Percentiles rank a stretch among this genome's conserved stretches.
phyloP scores from a whole-genome alignment of 805 yeast species.

The Saccharomycopsis sp. region DNA sequence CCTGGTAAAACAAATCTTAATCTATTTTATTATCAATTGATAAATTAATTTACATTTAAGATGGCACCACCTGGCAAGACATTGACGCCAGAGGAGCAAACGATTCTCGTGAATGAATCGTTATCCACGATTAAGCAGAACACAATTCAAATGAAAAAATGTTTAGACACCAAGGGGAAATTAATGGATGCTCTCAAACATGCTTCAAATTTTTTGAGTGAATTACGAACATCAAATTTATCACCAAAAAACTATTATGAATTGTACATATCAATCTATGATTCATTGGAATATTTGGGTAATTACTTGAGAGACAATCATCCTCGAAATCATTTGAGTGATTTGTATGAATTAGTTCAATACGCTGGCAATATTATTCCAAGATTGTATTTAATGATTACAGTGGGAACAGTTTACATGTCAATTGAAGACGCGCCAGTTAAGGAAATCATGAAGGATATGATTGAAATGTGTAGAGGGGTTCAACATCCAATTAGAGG shows the following conservation, averaged over 20 bases:
- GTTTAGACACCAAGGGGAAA: slow-evolving; percentile 59
- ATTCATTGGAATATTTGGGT: slow-evolving; percentile 66
- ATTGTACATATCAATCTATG: slow-evolving; percentile 75
- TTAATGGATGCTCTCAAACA: slow-evolving; percentile 86
- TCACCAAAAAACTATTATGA: slow-evolving; percentile 93
- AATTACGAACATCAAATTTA: slow-evolving; percentile 65
- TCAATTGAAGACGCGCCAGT: slow-evolving; percentile 69
- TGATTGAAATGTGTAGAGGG: slow-evolving; percentile 97
- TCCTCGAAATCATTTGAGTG: slow-evolving; percentile 66
- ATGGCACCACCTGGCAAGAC: slow-evolving; percentile 13
- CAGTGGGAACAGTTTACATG: slow-evolving; percentile 89
- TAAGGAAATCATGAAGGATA: slow-evolving; percentile 83
- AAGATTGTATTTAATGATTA: slow-evolving; percentile 86
- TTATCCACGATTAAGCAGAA: slow-evolving; percentile 56
- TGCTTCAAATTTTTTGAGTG: slow-evolving; percentile 74
- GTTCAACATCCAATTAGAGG: slow-evolving; percentile 95
- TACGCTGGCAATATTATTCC: slow-evolving; percentile 93
- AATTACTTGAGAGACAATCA: slow-evolving; percentile 60
- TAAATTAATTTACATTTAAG: not conserved
- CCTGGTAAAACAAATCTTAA: too few species aligned
- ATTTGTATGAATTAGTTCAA: slow-evolving; percentile 89
- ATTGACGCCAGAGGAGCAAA: slow-evolving; percentile 26
- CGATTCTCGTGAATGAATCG: slow-evolving; percentile 36
- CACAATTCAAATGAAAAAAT: slow-evolving; percentile 65
- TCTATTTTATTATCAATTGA: too few species aligned